Evolutionary conservation across 176 grass and related monocot species (phyloP), one percentile per base, ranked within the genome.

Genomic region (Aechmea fasciata): DNA sequence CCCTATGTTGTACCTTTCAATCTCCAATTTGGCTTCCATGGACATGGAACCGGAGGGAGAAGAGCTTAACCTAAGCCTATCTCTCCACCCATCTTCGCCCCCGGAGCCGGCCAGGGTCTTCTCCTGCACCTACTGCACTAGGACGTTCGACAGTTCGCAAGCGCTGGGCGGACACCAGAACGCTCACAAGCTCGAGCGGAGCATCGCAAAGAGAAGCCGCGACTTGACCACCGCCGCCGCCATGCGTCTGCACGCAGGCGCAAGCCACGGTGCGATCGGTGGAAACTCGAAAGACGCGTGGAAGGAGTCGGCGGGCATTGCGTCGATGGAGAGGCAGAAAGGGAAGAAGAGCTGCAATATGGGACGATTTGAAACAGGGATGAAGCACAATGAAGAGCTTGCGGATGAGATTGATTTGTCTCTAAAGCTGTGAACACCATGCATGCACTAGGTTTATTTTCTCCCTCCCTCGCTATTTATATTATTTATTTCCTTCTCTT

Each of bases 81-180:
- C 85, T 10, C 79, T 92, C 49, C 85, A 92, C 63, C 69, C 79
- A 53, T 47, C 63, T 12, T 72, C 67, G 14, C 48, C 66, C n/a
- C 69, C 76, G 0, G 78, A 85, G 77, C 88, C 71, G 22, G 80
- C 48, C 17, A 80, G 88, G 15, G 74, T 80, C 76, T 96, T 96
- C 83, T 70, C 83, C 55, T 96, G 91, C 80, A 69, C 69, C 88
- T 96, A 96, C 76, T 91, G 91, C 66, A 64, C 83, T 64, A 85
- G 82, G 66, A 96, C 86, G 81, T 96, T 96, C 66, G 76, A 79
- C 69, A 86, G 82, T 50, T 96, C 91, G n/a, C 91, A 96, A 77
- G 91, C 91, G 47, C 83, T 96, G 47, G 91, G 91, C 18, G 91
- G 88, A 23, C 91, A 96, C 72, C 91, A 96, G 88, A 96, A 96